Evolutionary conservation across 2,329 filamentous ascomycete genomes (phyloP).

Genomic region (Monilinia laxa): DNA sequence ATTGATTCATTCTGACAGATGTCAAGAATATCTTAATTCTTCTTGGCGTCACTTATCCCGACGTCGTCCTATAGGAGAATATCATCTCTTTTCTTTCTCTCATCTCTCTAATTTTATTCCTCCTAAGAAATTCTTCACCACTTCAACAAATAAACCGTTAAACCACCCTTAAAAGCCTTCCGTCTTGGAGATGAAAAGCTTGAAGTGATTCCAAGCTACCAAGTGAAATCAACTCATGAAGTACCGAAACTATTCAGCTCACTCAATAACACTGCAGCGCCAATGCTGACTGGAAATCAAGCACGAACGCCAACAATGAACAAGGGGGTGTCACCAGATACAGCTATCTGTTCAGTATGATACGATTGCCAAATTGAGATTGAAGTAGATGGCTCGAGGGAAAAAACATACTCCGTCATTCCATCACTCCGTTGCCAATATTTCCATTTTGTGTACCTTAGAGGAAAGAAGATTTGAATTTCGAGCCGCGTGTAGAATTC

Average conservation of each 20-base stretch:
- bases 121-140: not conserved
- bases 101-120: not conserved
- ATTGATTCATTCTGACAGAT: not conserved
- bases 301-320: slow-evolving; percentile 1
- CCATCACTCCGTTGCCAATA: not conserved
- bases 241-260: slow-evolving; percentile 13
- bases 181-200: slow-evolving; percentile 5
- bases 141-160: not conserved
- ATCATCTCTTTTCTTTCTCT: not conserved
- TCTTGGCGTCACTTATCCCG: slow-evolving; percentile 7
- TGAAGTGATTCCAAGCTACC: slow-evolving; percentile 8
- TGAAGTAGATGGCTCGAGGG: not conserved
- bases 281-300: slow-evolving; percentile 10
- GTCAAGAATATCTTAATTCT: not conserved
- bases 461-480: not conserved
- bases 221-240: slow-evolving; percentile 5
- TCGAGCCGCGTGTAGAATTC: not conserved
- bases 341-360: not conserved
- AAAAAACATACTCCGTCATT: not conserved
- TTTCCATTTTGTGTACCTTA: not conserved
- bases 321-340: slow-evolving; percentile 8
- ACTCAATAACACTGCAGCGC: slow-evolving; percentile 7
- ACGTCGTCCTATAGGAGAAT: not conserved
- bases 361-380: not conserved
- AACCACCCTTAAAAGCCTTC: slow-evolving; percentile 5